phyloP scores from a whole-genome alignment of 345 rosid genomes.

The Eucalyptus melliodora region DNA sequence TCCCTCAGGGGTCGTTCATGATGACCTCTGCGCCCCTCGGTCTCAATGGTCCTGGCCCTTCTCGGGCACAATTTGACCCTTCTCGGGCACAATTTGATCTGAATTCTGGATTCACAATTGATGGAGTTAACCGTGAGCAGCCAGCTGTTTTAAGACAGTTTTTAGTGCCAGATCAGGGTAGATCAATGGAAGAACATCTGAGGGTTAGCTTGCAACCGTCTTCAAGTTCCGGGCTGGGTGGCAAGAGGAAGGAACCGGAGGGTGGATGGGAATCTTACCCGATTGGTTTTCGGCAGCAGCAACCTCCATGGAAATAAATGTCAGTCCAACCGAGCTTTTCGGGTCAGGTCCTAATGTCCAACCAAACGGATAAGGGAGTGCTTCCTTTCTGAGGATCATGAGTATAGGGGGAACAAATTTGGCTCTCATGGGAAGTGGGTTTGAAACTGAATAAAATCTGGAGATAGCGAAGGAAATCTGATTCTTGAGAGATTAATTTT shows the following conservation, averaged over 20 bases:
- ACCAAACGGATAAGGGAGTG: slow-evolving; percentile 2
- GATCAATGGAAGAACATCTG: slow-evolving; percentile 41
- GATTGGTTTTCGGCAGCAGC: slow-evolving; percentile 30
- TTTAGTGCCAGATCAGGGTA: slow-evolving; percentile 41
- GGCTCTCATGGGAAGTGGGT: slow-evolving; percentile 10
- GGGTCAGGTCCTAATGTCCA: not conserved
- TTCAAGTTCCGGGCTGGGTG: slow-evolving; percentile 51
- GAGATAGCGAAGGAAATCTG: not conserved
- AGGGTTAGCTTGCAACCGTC: slow-evolving; percentile 43
- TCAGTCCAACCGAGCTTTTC: not conserved
- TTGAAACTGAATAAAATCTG: slow-evolving; percentile 28
- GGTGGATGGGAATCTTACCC: slow-evolving; percentile 53
- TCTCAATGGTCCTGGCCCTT: slow-evolving; percentile 37
- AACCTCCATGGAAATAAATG: slow-evolving; percentile 63
- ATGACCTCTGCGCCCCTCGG: slow-evolving; percentile 33
- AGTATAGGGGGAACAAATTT: slow-evolving; percentile 7
- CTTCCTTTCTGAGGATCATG: slow-evolving; percentile 6
- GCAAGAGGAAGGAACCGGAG: slow-evolving; percentile 82
- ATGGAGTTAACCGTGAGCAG: slow-evolving; percentile 50
- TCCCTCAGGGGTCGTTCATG: slow-evolving; percentile 47
- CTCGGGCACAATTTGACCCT: slow-evolving; percentile 51
- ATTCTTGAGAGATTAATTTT: not conserved
- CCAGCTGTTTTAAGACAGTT: slow-evolving; percentile 42
- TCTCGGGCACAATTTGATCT: slow-evolving; percentile 54
- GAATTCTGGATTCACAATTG: slow-evolving; percentile 50